A percentile compares a stretch with the other conserved stretches of the same genome.
These are phyloP conservation scores for Zhuliangozyma blackwelliae DNA, from an alignment of 1,139 yeast genomes.

Conservation along the genomic window DNA sequence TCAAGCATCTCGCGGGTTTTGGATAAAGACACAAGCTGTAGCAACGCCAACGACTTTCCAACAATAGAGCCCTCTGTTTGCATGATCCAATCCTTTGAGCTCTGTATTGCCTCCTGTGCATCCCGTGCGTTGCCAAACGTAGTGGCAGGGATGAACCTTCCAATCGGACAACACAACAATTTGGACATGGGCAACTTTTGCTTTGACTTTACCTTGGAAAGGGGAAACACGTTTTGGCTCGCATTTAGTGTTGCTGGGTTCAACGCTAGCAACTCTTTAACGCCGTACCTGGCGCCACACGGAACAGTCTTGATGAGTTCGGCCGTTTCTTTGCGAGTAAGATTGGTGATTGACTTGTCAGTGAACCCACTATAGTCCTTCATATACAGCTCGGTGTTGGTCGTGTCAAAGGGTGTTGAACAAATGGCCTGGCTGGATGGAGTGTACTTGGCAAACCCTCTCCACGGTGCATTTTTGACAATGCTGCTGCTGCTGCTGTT, in stretches of 20 bases:
- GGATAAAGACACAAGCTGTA: constrained; percentile 15
- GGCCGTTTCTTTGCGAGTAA: constrained; percentile 7
- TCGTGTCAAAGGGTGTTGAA: background rate
- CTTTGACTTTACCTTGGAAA: background rate
- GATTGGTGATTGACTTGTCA: constrained; percentile 14
- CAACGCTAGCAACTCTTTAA: too few species aligned
- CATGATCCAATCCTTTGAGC: constrained; percentile 3
- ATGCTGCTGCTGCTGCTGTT: background rate
- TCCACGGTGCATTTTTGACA: background rate
- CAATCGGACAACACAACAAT: constrained; percentile 6
- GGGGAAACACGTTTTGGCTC: too few species aligned
- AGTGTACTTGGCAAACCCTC: background rate
- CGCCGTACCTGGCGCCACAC: too few species aligned
- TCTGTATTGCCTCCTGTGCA: too few species aligned
- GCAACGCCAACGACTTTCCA: constrained; percentile 11
- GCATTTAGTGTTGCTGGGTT: too few species aligned
- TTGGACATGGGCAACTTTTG: constrained; percentile 8
- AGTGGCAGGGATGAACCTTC: too few species aligned
- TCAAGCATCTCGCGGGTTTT: constrained; percentile 9
- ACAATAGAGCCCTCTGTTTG: constrained; percentile 1
- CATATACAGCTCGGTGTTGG: background rate
- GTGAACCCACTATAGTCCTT: constrained; percentile 8
- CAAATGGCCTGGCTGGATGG: background rate
- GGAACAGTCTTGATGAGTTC: too few species aligned
- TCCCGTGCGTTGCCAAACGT: too few species aligned